A percentile compares a stretch with the other conserved stretches of the same genome.
These are phyloP conservation scores for Claviceps quebecensis DNA, from an alignment of 2,329 filamentous ascomycete species.

Conservation along the genomic window DNA sequence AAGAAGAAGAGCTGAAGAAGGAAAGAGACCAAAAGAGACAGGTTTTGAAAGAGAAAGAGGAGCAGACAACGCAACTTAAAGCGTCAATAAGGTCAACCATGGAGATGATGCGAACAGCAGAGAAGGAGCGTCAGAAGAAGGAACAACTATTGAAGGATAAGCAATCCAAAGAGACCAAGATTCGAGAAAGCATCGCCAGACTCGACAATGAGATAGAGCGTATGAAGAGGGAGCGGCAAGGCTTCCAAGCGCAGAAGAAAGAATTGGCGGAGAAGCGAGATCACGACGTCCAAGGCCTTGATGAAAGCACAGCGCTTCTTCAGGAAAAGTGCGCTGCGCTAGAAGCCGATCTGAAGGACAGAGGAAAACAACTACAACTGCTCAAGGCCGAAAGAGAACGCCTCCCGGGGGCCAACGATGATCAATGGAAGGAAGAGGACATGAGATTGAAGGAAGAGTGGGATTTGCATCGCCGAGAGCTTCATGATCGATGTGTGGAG, in stretches of 20 bases:
- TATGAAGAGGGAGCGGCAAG: slow-evolving; percentile 41
- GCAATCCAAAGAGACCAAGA: slow-evolving; percentile 51
- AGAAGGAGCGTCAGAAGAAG: slow-evolving; percentile 65
- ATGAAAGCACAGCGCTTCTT: slow-evolving; percentile 41
- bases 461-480: slow-evolving; percentile 36
- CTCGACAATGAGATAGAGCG: slow-evolving; percentile 50
- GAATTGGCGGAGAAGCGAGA: slow-evolving; percentile 38
- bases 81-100: slow-evolving; percentile 69
- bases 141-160: slow-evolving; percentile 59
- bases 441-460: slow-evolving; percentile 40
- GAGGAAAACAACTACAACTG: slow-evolving; percentile 53
- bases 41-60: slow-evolving; percentile 76
- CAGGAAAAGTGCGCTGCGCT: slow-evolving; percentile 51
- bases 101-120: slow-evolving; percentile 65
- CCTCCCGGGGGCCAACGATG: slow-evolving; percentile 46
- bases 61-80: slow-evolving; percentile 71
- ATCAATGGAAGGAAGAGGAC: slow-evolving; percentile 39
- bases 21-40: slow-evolving; percentile 70
- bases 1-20: slow-evolving; percentile 53
- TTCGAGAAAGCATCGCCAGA: slow-evolving; percentile 54
- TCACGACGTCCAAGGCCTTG: slow-evolving; percentile 35
- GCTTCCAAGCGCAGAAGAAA: slow-evolving; percentile 39
- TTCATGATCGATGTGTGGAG: slow-evolving; percentile 35
- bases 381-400: slow-evolving; percentile 58
- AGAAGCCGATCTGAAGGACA: slow-evolving; percentile 58